Base-by-base conservation (phyloP, 202 grass and related monocot genomes). In the Hordeum pubiflorum region DNA sequence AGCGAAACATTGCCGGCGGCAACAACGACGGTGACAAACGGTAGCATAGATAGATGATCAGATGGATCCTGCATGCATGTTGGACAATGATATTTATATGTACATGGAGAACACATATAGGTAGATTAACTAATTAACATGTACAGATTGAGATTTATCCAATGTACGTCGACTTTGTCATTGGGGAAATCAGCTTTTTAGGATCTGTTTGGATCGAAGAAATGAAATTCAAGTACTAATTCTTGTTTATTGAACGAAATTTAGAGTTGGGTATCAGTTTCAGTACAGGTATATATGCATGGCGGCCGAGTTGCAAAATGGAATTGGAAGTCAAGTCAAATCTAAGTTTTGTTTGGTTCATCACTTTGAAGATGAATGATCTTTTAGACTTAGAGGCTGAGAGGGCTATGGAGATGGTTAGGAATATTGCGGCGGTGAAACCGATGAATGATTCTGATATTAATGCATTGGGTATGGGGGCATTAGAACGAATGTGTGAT, bases 101-200 rank as follows among this genome's bases (percentile, higher is more conserved):
- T 17, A 85, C 9, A 66, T 14, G 74, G 24, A 44, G 27, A 14
- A 14, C 27, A 39, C 15, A 63, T 34, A 31, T 9, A 32, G 3
- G 26, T 64, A 18, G 8, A 10, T 82, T 79, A 64, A 69, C 74
- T 78, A 43, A 69, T 78, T 67, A 62, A 61, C 69, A 3, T 86
- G 79, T 74, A 86, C 67, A 86, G 67, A 82, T 7, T 75, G 23
- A 75, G 79, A 89, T 18, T 56, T 39, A 69, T 79, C 15, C 2
- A 34, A 21, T 74, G 52, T 21, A 37, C 31, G 9, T 27, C 31
- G 26, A 37, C 29, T 82, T 72, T 64, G 57, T 21, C 56, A 17
- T 22, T 67, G 32, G 3, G 31, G 37, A 60, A 58, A 33, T 73
- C 26, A 9, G 24, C 15, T 7, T 17, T 17, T 50, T 31, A 29